Base-by-base conservation (phyloP, 768 basidiomycete genomes). In the Collybia sordida region DNA sequence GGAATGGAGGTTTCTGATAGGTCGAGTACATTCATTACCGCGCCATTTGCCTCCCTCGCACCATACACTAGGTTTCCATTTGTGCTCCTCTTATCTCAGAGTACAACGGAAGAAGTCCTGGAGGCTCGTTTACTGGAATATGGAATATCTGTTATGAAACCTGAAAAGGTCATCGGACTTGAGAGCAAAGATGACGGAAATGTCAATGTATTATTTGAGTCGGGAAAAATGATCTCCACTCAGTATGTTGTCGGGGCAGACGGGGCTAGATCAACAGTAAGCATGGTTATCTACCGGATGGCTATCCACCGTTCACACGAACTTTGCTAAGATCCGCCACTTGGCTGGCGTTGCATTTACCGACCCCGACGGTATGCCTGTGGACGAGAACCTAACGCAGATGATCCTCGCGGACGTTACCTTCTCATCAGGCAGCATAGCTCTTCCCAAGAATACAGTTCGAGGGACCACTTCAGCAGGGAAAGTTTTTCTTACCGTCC, bases 211-310 rank as follows among this genome's bases (percentile, higher is more conserved):
- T 55, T 60, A 0, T 79, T 82, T 53, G 76, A 80, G 24, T 67
- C 71, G 39, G 79, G 80, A 3, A 68, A 68, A 28, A 57, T 64
- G 11, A 68, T 81, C 31, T 68, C 60, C 3, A 60, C 79, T 12
- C 70, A 68, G 27, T 80, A 78, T 57, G 72, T 81, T 4, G 55
- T 81, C 25, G 80, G 75, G 19, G 78, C 80, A 4, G 80, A 83
- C 56, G 80, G 81, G 3, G 63, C 77, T 2, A 69, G 59, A 49
- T 82, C 79, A 0, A 55, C 59, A 27, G 80, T 80, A 55, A 58
- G 53, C 27, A 57, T 23, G 8, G 12, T 19, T 3, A 11, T 31
- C 11, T 31, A 14, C 14, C 3, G 11, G 31, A 31, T 31, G 11
- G 31, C 6, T 31, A 12, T 35, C 19, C 36, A 3, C 36, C 6